Evolutionary conservation across 2,329 filamentous ascomycete species (phyloP), one percentile per base, ranked within the genome.

Genomic region (Paraphaeosphaeria minitans): DNA sequence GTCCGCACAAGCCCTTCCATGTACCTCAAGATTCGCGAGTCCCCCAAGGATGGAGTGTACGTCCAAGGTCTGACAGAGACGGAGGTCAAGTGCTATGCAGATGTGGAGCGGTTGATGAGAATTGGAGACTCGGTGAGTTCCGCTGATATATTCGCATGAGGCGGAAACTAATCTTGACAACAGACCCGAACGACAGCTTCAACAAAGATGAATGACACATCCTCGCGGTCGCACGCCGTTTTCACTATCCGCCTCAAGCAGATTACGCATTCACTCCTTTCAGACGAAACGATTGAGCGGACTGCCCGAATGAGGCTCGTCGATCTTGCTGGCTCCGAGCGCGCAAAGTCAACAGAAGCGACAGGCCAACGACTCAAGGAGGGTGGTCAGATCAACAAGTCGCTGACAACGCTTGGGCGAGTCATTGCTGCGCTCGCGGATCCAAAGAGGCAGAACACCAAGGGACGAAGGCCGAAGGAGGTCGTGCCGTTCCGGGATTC

Each of bases 181-280:
- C 33, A 77, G 64, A 97, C 91, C 58, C 89, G 95, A 49, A 98
- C 95, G 0, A 89, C 87, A 21, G 95, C 95, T 14, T 93, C 91
- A 73, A 99, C 95, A 59, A 98, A 97, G 81, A 99, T 99, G 95
- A 99, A 99, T 78, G 95, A 99, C 77, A 98, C 94, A 2, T 96
- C 92, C 55, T 97, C 92, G 63, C 91, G 95, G 75, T 97, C 93
- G 64, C 95, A 99, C 74, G 93, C 95, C 8, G 95, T 99, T 58
- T 99, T 99, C 77, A 99, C 95, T 29, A 95, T 99, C 68, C 95
- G 96, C 80, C 84, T 99, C 58, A 97, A 97, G 80, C 95, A 98
- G 78, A 99, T 99, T 65, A 93, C 97, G 73, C 94, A 98, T 78
- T 94, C 97, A 69, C 89, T 97, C 80, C 90, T 93, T 54, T 96